A percentile compares a stretch with the other conserved stretches of the same genome.
These are phyloP conservation scores for Bacterosira constricta DNA, from an alignment of 108 stramenopile species.

Conservation along the genomic window DNA sequence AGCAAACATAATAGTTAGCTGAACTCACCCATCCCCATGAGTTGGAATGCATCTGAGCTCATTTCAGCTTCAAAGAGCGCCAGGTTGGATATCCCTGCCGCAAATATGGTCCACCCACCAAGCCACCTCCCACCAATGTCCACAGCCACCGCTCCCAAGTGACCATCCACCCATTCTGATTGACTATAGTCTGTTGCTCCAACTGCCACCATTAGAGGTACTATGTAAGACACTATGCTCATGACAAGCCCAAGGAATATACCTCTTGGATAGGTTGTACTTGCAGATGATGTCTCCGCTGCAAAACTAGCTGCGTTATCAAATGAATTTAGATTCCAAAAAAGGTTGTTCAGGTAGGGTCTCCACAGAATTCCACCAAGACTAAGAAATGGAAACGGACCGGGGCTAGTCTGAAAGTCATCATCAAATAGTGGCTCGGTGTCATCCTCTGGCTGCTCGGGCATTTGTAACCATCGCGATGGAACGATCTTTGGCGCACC, in stretches of 20 bases:
- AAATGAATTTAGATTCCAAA: slow-evolving; percentile 95
- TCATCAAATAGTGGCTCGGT: slow-evolving; percentile 48
- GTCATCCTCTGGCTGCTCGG: slow-evolving; percentile 39
- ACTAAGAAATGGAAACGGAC: slow-evolving; percentile 44
- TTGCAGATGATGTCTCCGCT: slow-evolving; percentile 84
- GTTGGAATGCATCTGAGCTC: slow-evolving; percentile 86
- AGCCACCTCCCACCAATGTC: slow-evolving; percentile 92
- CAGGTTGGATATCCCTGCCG: slow-evolving; percentile 88
- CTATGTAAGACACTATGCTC: slow-evolving; percentile 68
- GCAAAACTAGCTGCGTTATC: slow-evolving; percentile 88
- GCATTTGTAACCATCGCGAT: slow-evolving; percentile 78
- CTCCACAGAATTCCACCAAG: slow-evolving; percentile 85
- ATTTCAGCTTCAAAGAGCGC: slow-evolving; percentile 96
- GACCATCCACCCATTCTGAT: slow-evolving; percentile 85
- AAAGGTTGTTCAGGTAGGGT: slow-evolving; percentile 92
- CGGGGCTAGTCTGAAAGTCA: slow-evolving; percentile 45
- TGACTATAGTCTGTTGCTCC: slow-evolving; percentile 71
- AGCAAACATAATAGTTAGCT: too few species aligned
- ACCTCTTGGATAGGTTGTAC: slow-evolving; percentile 70
- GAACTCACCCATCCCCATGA: slow-evolving; percentile 90
- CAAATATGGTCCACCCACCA: slow-evolving; percentile 90
- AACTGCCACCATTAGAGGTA: slow-evolving; percentile 81
- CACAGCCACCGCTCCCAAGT: slow-evolving; percentile 73
- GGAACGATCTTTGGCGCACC: slow-evolving; percentile 78
- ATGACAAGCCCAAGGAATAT: slow-evolving; percentile 74